phyloP scores from a whole-genome alignment of 1,284 basidiomycete species.

The Ganoderma sp. region DNA sequence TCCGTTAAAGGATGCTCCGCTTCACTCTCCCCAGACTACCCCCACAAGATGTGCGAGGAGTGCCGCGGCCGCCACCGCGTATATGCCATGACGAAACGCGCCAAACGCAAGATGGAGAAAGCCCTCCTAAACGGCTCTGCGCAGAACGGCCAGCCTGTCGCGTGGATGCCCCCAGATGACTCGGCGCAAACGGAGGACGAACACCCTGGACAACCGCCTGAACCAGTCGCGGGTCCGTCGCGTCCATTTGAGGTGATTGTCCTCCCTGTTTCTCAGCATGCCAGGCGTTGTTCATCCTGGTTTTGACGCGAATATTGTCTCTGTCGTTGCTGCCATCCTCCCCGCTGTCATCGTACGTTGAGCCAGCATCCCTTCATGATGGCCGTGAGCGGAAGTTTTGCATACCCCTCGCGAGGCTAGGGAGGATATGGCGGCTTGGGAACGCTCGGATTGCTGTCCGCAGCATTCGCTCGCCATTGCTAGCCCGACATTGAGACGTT shows the following conservation, averaged over 20 bases:
- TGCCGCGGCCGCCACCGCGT: conserved; percentile 57
- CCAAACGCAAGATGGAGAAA: conserved; percentile 58
- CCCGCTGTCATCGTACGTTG: not conserved
- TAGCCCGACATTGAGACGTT: not conserved
- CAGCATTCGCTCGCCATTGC: not conserved
- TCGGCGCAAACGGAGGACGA: conserved; percentile 22
- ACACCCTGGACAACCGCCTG: conserved; percentile 9
- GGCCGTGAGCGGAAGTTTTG: not conserved
- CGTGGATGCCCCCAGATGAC: conserved; percentile 41
- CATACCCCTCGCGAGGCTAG: not conserved
- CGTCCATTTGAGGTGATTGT: conserved; percentile 19
- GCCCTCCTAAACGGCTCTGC: conserved; percentile 41
- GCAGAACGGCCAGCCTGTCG: conserved; percentile 38
- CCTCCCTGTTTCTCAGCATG: not conserved
- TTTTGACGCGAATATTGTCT: not conserved
- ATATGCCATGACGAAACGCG: conserved; percentile 58
- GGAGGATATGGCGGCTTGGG: not conserved
- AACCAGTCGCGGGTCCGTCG: conserved; percentile 24
- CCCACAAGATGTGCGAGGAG: conserved; percentile 58
- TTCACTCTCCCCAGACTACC: conserved; percentile 36
- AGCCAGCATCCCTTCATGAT: not conserved
- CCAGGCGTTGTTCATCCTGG: not conserved
- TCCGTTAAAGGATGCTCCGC: conserved; percentile 43
- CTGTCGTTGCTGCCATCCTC: not conserved
- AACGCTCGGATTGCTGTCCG: not conserved